Evolutionary conservation across 129 eudicot genomes (phyloP), one percentile per base, ranked within the genome.

Genomic region (Escallonia rubra): DNA sequence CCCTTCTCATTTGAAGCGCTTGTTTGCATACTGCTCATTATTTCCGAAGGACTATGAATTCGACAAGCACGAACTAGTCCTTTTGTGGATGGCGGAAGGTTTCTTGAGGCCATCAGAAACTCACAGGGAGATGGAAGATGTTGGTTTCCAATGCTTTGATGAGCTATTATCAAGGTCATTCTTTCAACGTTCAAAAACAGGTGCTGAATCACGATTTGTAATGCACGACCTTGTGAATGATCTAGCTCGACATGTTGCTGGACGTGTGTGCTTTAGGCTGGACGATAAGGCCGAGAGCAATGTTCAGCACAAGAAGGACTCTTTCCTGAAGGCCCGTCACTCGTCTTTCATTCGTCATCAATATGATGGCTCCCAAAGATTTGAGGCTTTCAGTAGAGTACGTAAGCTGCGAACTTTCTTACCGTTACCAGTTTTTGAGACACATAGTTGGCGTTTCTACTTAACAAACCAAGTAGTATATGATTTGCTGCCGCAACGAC

Each of bases 201-300:
- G 57, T 23, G 12, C 41, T 6, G 54, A 47, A 63, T 73, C 74
- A 0, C 3, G n/a, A 60, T 69, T 38, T 41, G 77, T 72, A 48
- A 72, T 77, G 79, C 83, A 82, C 70, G 80, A 82, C 46, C 44
- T 82, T 8, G 70, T 76, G 60, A 42, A 81, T 69, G 86, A 77
- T 43, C 14, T 76, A 15, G 75, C 82, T 2, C 59, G 49, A 8
- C 70, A 7, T 42, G 74, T 72, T 57, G 66, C 82, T 15, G 53
- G 79, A 2, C 61, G 41, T 9, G 51, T 68, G 12, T 74, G 65
- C 43, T 40, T 59, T 62, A 65, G 67, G 66, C 59, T 66, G 14
- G 82, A 78, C 5, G 74, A 62, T 56, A 67, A 64, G 14, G 48
- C 8, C 48, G 66, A 57, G 41, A 48, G 64, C 5, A 47, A 64